These are phyloP conservation scores for Venturia oleaginea DNA, from an alignment of 2,329 filamentous ascomycete genomes.

Conservation along the genomic window DNA sequence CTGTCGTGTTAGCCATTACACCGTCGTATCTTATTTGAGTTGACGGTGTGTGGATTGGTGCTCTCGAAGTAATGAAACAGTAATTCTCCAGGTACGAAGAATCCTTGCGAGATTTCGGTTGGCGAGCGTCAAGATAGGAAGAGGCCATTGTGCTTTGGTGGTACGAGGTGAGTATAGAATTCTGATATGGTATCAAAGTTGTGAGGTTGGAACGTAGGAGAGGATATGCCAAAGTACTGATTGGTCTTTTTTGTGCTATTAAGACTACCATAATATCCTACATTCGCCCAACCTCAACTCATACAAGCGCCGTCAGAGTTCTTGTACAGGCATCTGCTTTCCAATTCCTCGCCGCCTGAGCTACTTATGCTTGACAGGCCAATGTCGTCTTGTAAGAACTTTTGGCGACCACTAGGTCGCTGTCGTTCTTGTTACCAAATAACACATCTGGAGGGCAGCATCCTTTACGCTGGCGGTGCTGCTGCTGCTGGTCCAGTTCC, in stretches of 20 bases:
- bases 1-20: background rate
- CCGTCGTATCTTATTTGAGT: background rate
- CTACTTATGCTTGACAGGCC: background rate
- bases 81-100: background rate
- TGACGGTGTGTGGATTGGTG: background rate
- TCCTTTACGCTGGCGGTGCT: slow-evolving; percentile 30
- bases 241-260: background rate
- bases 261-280: background rate
- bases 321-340: background rate
- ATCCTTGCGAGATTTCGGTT: too few species aligned
- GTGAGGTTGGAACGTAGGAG: background rate
- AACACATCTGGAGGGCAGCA: background rate
- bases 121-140: too few species aligned
- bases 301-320: background rate
- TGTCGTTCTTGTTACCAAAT: background rate
- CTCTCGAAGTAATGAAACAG: background rate
- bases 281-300: background rate
- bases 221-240: background rate
- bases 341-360: background rate
- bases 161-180: too few species aligned
- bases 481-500: slow-evolving; percentile 41
- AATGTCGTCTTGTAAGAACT: background rate
- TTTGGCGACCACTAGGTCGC: background rate
- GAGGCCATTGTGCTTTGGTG: too few species aligned
- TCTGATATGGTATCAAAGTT: background rate